These are phyloP conservation scores for Amborella trichopoda DNA, from an alignment of 164 flowering plant genomes.

Conservation along the genomic window DNA sequence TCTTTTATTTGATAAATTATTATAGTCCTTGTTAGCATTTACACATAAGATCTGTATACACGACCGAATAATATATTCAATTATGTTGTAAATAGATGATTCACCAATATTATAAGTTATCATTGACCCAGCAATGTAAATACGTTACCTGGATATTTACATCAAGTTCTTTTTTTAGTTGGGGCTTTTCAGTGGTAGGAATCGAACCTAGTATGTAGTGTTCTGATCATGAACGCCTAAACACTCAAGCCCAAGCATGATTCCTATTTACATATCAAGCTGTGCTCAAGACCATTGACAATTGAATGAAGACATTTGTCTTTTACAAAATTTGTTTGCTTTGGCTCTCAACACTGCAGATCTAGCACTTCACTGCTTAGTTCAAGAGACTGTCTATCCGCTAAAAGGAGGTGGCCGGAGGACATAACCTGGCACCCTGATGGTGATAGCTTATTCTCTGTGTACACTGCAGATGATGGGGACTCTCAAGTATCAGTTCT, in stretches of 20 bases:
- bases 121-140: not conserved
- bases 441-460: constrained; percentile 54
- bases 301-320: not conserved
- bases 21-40: not conserved
- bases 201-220: not conserved
- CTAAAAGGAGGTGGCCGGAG: constrained; percentile 89
- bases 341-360: constrained; percentile 23
- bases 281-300: too few species aligned
- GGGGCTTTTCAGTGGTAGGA: not conserved
- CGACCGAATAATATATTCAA: too few species aligned
- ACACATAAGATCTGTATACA: too few species aligned
- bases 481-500: constrained; percentile 80
- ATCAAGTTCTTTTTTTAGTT: not conserved
- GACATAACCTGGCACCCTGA: constrained; percentile 94
- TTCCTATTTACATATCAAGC: too few species aligned
- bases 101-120: not conserved
- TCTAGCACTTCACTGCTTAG: constrained; percentile 53
- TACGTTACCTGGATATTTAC: not conserved
- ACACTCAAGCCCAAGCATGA: too few species aligned
- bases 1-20: not conserved
- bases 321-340: not conserved
- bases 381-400: constrained; percentile 52
- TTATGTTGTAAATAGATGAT: not conserved
- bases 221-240: too few species aligned
- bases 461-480: constrained; percentile 69